These are phyloP conservation scores for Salmacisia buchloeana DNA, from an alignment of 1,284 basidiomycete species.

Conservation along the genomic window DNA sequence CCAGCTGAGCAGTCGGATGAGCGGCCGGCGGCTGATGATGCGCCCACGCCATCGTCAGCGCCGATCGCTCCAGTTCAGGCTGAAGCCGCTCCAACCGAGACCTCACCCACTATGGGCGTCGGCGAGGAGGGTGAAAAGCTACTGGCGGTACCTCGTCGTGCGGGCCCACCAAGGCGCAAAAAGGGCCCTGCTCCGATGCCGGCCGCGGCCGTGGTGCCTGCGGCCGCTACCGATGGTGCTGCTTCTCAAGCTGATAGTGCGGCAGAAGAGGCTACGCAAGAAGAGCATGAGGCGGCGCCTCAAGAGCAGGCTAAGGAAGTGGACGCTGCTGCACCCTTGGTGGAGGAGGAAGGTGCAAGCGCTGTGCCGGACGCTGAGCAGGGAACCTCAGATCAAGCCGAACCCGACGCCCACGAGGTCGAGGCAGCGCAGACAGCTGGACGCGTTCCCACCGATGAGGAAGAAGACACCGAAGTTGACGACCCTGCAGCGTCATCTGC, in stretches of 20 bases:
- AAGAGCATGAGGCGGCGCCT: background rate
- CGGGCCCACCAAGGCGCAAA: background rate
- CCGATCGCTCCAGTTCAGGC: background rate
- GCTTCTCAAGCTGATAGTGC: conserved; percentile 6
- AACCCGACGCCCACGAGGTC: background rate
- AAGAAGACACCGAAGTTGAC: background rate
- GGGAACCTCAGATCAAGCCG: background rate
- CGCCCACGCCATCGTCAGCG: too few relatives aligned
- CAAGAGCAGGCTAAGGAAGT: background rate
- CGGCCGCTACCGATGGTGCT: background rate
- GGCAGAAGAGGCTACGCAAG: background rate
- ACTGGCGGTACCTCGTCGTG: background rate
- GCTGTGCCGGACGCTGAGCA: background rate
- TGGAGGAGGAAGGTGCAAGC: background rate
- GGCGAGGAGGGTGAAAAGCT: background rate
- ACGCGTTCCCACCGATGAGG: background rate
- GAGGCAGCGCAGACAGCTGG: background rate
- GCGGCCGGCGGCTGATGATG: background rate
- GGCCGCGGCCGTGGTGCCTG: background rate
- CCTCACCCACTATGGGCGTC: background rate
- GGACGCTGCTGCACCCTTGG: background rate
- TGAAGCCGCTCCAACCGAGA: background rate
- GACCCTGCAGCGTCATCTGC: background rate
- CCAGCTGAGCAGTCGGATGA: too few relatives aligned
- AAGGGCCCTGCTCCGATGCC: conserved; percentile 8